Percentiles rank a stretch among this genome's conserved stretches.
These are phyloP conservation scores for Hypoxylon sp. DNA, from an alignment of 2,329 filamentous ascomycete genomes.

Conservation along the genomic window DNA sequence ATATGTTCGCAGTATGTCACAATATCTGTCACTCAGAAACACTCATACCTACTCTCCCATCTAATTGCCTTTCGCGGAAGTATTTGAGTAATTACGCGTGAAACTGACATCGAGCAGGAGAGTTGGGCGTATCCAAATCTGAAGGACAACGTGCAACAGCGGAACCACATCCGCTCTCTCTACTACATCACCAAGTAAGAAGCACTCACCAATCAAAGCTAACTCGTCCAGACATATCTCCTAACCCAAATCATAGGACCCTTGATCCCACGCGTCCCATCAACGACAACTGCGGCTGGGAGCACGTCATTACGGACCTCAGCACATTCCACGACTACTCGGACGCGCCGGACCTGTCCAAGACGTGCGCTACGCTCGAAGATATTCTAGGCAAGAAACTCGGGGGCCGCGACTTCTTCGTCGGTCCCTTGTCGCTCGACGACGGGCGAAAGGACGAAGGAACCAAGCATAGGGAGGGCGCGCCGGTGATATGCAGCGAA, in stretches of 20 bases:
- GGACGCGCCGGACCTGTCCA: conserved; percentile 67
- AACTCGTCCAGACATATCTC: not conserved
- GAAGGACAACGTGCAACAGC: conserved; percentile 67
- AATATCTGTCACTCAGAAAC: not conserved
- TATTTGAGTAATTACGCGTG: not conserved
- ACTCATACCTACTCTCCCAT: not conserved
- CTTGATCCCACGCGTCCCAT: conserved; percentile 74
- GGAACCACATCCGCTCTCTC: conserved; percentile 73
- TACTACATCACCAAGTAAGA: conserved; percentile 74
- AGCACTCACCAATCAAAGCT: not conserved
- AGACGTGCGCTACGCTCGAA: conserved; percentile 66
- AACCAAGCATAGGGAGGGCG: conserved; percentile 64
- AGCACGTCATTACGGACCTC: conserved; percentile 74
- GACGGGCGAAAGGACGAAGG: conserved; percentile 57
- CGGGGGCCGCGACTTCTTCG: conserved; percentile 67
- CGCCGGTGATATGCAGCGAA: conserved; percentile 75
- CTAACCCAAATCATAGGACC: conserved; percentile 51
- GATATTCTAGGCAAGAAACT: conserved; percentile 66
- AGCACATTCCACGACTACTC: conserved; percentile 78
- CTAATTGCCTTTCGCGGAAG: not conserved
- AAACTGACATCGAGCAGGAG: conserved; percentile 48
- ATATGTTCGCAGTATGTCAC: conserved; percentile 30
- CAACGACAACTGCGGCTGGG: conserved; percentile 81
- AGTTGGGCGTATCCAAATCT: conserved; percentile 74
- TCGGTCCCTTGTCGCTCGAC: conserved; percentile 57